These are phyloP conservation scores for Penicillium sp. DNA, from an alignment of 2,329 filamentous ascomycete species.

Conservation along the genomic window DNA sequence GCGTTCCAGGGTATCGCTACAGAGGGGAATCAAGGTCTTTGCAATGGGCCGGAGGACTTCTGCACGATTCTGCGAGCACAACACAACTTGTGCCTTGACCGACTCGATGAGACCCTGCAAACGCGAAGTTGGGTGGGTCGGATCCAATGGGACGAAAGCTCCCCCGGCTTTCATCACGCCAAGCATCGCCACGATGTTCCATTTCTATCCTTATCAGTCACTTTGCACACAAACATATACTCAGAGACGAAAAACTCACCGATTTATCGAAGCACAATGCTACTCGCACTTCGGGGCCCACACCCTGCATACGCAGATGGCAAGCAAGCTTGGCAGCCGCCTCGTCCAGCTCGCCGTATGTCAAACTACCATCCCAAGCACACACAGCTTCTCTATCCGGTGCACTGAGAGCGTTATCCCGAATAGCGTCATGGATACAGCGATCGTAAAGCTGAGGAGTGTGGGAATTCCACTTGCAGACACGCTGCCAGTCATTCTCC, in stretches of 20 bases:
- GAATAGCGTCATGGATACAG: slow-evolving; percentile 37
- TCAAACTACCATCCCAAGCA: slow-evolving; percentile 40
- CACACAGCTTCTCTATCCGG: slow-evolving; percentile 33
- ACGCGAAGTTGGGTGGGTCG: slow-evolving; percentile 36
- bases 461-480: slow-evolving; percentile 51
- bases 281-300: slow-evolving; percentile 37
- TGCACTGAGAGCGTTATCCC: slow-evolving; percentile 35
- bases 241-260: slow-evolving; percentile 21
- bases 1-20: slow-evolving; percentile 22
- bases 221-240: neutral
- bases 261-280: slow-evolving; percentile 43
- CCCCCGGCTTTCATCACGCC: slow-evolving; percentile 42
- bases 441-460: slow-evolving; percentile 37
- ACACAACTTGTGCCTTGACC: slow-evolving; percentile 30
- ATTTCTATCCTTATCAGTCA: slow-evolving; percentile 31
- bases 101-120: slow-evolving; percentile 32
- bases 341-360: slow-evolving; percentile 34
- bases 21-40: slow-evolving; percentile 28
- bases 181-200: slow-evolving; percentile 40
- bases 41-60: slow-evolving; percentile 20
- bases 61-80: slow-evolving; percentile 30
- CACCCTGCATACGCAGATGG: slow-evolving; percentile 36
- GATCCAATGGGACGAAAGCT: slow-evolving; percentile 41
- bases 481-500: slow-evolving; percentile 52
- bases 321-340: slow-evolving; percentile 37